phyloP scores from a whole-genome alignment of 1,139 yeast genomes.

The Nematodospora anomalae region DNA sequence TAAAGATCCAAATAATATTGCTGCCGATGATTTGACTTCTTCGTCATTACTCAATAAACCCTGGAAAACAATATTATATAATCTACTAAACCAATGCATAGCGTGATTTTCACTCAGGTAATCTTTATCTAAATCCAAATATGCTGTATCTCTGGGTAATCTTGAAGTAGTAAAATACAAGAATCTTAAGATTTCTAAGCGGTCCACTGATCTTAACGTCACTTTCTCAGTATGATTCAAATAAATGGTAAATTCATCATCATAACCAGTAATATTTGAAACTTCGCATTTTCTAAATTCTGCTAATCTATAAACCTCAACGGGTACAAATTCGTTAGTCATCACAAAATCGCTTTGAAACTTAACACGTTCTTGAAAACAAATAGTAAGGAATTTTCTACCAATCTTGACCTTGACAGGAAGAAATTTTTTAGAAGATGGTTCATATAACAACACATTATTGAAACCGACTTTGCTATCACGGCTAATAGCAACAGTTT shows the following conservation, averaged over 20 bases:
- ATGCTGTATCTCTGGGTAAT: conserved; percentile 30
- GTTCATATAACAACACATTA: conserved; percentile 55
- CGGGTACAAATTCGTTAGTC: conserved; percentile 43
- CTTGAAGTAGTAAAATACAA: conserved; percentile 65
- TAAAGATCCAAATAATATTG: conserved; percentile 62
- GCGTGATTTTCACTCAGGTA: conserved; percentile 22
- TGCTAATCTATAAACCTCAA: conserved; percentile 51
- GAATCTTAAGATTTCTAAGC: conserved; percentile 67
- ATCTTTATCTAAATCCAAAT: conserved; percentile 21
- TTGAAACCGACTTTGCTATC: conserved; percentile 66
- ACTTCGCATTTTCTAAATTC: conserved; percentile 55
- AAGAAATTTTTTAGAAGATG: conserved; percentile 23
- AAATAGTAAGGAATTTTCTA: conserved; percentile 63
- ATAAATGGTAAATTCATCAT: conserved; percentile 56
- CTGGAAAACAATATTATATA: conserved; percentile 64
- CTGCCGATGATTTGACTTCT: conserved; percentile 64
- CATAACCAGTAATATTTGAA: conserved; percentile 45
- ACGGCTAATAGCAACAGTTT: conserved; percentile 35
- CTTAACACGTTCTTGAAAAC: conserved; percentile 29
- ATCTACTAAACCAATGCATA: conserved; percentile 52
- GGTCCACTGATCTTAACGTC: conserved; percentile 58
- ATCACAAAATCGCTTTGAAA: conserved; percentile 24
- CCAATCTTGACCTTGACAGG: conserved; percentile 72
- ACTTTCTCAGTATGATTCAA: conserved; percentile 45
- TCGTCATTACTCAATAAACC: conserved; percentile 63